Percentiles rank a stretch among this genome's conserved stretches.
These are phyloP conservation scores for Zhuliangozyma blackwelliae DNA, from an alignment of 1,139 yeast genomes.

Conservation along the genomic window DNA sequence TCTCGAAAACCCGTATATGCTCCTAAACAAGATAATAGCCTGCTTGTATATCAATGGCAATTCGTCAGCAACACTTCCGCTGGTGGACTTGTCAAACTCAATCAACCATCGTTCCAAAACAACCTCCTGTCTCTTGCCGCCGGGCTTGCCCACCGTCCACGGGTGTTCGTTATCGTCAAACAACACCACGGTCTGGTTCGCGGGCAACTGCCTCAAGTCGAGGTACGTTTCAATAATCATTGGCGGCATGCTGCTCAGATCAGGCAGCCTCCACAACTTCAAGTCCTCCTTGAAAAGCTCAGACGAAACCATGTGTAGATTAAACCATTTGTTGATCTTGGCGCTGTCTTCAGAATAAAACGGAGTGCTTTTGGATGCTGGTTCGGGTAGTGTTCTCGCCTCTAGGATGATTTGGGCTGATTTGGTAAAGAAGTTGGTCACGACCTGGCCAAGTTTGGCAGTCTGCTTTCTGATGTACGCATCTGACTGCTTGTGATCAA, in stretches of 20 bases:
- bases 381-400: conserved; percentile 12
- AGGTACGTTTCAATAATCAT: conserved; percentile 80
- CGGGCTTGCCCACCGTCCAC: conserved; percentile 40
- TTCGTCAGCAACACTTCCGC: conserved; percentile 39
- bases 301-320: conserved; percentile 49
- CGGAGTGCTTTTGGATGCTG: not conserved
- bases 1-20: conserved; percentile 62
- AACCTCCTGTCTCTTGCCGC: conserved; percentile 61
- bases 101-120: conserved; percentile 91
- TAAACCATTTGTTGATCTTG: conserved; percentile 59
- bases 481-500: conserved; percentile 9
- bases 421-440: conserved; percentile 68
- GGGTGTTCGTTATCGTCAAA: conserved; percentile 44
- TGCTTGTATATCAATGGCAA: conserved; percentile 71
- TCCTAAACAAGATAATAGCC: conserved; percentile 68
- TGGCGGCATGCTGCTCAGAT: conserved; percentile 55
- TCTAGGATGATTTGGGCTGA: conserved; percentile 53
- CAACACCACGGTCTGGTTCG: conserved; percentile 59
- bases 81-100: conserved; percentile 54
- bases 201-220: conserved; percentile 59
- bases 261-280: conserved; percentile 52
- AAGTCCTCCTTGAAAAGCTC: conserved; percentile 52
- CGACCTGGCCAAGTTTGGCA: conserved; percentile 40
- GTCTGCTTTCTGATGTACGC: conserved; percentile 22
- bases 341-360: conserved; percentile 16